phyloP scores from a whole-genome alignment of 768 basidiomycete species.

The Tulasnella sp. region DNA sequence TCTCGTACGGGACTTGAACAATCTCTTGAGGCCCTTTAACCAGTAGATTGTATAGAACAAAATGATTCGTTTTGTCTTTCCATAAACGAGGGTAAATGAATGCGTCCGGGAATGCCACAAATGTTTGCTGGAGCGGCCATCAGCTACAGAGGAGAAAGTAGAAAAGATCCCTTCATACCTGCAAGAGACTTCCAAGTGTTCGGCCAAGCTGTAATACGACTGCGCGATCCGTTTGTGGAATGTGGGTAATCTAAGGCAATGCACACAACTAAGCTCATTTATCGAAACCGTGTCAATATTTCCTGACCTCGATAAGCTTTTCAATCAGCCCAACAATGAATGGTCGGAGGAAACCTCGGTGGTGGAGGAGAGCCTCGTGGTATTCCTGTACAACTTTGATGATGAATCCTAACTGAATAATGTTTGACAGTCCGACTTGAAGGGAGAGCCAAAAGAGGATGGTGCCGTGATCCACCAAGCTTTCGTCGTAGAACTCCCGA shows the following conservation, averaged over 20 bases:
- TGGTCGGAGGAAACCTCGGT: constrained; percentile 59
- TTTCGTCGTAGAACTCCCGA: constrained; percentile 70
- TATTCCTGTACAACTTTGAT: constrained; percentile 74
- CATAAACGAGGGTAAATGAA: constrained; percentile 68
- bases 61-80: constrained; percentile 41
- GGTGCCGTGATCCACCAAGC: constrained; percentile 67
- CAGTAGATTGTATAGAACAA: constrained; percentile 43
- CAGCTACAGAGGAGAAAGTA: not conserved
- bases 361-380: constrained; percentile 55
- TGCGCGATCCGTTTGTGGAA: constrained; percentile 45
- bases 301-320: constrained; percentile 56
- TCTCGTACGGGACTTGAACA: constrained; percentile 29
- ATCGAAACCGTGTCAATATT: not conserved
- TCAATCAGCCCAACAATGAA: constrained; percentile 63
- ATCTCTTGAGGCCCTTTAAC: constrained; percentile 33
- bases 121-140: constrained; percentile 45
- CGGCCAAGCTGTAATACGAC: constrained; percentile 38
- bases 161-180: constrained; percentile 38
- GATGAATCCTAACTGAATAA: constrained; percentile 74
- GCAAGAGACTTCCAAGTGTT: constrained; percentile 49
- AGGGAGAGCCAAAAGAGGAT: constrained; percentile 74
- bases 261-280: not conserved
- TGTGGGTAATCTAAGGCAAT: not conserved
- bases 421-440: constrained; percentile 66
- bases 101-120: constrained; percentile 62